Percentiles rank a stretch among this genome's conserved stretches.
Conservation (phyloP, 176 grass and related monocot species). For the Zea mays region Zm-B73-REFERENCE-NAM-5.0 NC_050104.1:49088001-49088500, state of each 20-base stretch:
- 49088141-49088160: constrained; percentile 94
- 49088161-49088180: constrained; percentile 95
- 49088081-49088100: neutral
- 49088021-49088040: constrained; percentile 94
- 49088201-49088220: neutral
- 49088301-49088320: constrained; percentile 99
- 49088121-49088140: constrained; percentile 97
- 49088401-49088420: constrained; percentile 12
- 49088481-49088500: neutral
- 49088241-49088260: constrained; percentile 10
- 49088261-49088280: constrained; percentile 4
- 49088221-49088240: neutral
- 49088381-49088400: constrained; percentile 13
- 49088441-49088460: neutral
- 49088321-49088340: constrained; percentile 99
- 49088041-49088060: constrained; percentile 12
- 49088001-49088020: constrained; percentile 79
- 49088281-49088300: constrained; percentile 70
- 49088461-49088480: neutral
- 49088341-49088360: constrained; percentile 94
- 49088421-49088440: neutral
- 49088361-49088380: constrained; percentile 98
- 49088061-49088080: constrained; percentile 13
- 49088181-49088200: constrained; percentile 84
- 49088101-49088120: constrained; percentile 9